phyloP scores from a whole-genome alignment of 306 rosid species.

The Cajanus cajan region DNA sequence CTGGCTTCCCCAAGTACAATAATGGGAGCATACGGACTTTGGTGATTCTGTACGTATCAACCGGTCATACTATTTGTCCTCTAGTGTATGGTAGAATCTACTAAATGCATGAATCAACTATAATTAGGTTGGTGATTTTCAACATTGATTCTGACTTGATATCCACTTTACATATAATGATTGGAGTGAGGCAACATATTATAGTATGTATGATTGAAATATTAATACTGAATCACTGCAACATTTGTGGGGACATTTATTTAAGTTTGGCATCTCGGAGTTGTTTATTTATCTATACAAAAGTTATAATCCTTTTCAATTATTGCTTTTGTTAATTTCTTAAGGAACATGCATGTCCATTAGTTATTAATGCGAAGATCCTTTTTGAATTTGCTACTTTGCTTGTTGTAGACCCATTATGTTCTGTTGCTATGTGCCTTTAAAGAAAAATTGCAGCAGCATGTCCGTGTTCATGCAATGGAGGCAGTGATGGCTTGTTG shows the following conservation, averaged over 20 bases:
- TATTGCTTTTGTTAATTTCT: conserved; percentile 18
- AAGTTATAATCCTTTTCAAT: background rate
- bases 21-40: conserved; percentile 28
- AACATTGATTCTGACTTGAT: background rate
- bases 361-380: background rate
- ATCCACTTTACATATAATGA: conserved; percentile 1
- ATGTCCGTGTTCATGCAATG: conserved; percentile 89
- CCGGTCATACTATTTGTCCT: conserved; percentile 28
- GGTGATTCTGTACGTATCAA: conserved; percentile 34
- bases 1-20: conserved; percentile 27
- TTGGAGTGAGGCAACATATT: background rate
- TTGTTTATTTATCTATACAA: background rate
- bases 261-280: background rate
- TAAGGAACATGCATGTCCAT: background rate
- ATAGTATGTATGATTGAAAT: background rate
- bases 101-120: conserved; percentile 7
- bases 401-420: conserved; percentile 59
- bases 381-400: background rate
- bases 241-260: background rate
- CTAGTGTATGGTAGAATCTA: conserved; percentile 15
- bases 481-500: conserved; percentile 96
- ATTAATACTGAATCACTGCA: background rate
- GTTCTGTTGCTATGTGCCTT: conserved; percentile 75
- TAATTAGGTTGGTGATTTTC: background rate
- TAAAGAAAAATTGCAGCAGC: conserved; percentile 85